Conservation (phyloP, 75 land plant genomes). For the Picea sitchensis region DNA sequence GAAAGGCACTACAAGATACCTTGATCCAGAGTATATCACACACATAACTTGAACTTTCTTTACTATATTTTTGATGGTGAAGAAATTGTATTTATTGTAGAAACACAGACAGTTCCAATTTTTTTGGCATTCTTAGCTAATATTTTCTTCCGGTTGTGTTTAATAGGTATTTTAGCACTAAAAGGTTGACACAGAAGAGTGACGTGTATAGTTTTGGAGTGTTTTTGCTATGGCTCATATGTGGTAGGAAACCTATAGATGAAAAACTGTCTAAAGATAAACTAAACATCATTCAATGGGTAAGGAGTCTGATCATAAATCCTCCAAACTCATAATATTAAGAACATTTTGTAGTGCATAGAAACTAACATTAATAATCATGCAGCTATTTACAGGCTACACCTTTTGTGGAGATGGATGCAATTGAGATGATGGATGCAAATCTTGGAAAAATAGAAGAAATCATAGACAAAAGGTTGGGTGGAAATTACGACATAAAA, state of each 20-base stretch:
- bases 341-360: too few species aligned
- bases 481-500: constrained; percentile 3
- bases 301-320: background rate
- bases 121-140: background rate
- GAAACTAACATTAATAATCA: background rate
- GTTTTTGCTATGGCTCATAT: background rate
- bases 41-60: background rate
- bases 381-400: background rate
- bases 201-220: constrained; percentile 21
- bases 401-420: background rate
- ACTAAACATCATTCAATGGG: background rate
- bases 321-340: background rate
- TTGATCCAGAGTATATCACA: constrained; percentile 36
- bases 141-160: background rate
- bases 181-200: constrained; percentile 9
- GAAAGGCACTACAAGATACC: constrained; percentile 30
- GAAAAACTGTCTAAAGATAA: background rate
- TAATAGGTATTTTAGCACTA: constrained; percentile 2
- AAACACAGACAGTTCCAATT: too few species aligned
- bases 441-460: background rate
- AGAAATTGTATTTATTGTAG: too few species aligned
- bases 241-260: background rate
- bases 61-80: background rate
- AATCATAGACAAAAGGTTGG: constrained; percentile 3
- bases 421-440: background rate